phyloP scores from a whole-genome alignment of 306 rosid species.

The Coriaria nepalensis region DNA sequence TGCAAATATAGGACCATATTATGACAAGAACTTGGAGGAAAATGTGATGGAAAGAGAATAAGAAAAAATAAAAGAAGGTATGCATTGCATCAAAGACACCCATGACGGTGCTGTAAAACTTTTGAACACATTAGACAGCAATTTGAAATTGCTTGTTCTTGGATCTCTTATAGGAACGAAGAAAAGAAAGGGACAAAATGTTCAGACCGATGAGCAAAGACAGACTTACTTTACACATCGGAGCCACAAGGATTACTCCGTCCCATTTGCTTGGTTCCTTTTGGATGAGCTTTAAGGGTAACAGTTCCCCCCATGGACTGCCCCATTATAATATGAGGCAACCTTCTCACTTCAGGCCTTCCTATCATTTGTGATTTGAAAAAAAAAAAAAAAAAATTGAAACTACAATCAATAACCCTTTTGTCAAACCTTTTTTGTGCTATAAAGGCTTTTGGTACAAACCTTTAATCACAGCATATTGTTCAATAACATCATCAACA shows the following conservation, averaged over 20 bases:
- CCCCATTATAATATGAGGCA: conserved; percentile 64
- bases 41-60: too few species aligned
- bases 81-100: too few species aligned
- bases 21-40: too few species aligned
- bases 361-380: conserved; percentile 22
- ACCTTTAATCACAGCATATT: conserved; percentile 57
- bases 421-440: not conserved
- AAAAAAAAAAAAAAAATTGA: not conserved
- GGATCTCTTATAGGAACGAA: too few species aligned
- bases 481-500: conserved; percentile 58
- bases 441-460: not conserved
- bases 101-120: too few species aligned
- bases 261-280: conserved; percentile 71
- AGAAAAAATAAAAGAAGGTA: too few species aligned
- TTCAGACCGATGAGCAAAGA: not conserved
- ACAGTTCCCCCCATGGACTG: conserved; percentile 96
- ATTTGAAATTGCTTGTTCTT: too few species aligned
- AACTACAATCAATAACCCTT: conserved; percentile 11
- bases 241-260: conserved; percentile 82
- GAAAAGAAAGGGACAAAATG: not conserved
- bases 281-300: conserved; percentile 73
- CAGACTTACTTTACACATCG: conserved; percentile 84
- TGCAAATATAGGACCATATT: not conserved
- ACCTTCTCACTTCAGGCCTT: conserved; percentile 52
- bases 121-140: too few species aligned